A percentile compares a stretch with the other conserved stretches of the same genome.
phyloP scores from a whole-genome alignment of 2,329 filamentous ascomycete species.

The Cytospora leucostoma region DNA sequence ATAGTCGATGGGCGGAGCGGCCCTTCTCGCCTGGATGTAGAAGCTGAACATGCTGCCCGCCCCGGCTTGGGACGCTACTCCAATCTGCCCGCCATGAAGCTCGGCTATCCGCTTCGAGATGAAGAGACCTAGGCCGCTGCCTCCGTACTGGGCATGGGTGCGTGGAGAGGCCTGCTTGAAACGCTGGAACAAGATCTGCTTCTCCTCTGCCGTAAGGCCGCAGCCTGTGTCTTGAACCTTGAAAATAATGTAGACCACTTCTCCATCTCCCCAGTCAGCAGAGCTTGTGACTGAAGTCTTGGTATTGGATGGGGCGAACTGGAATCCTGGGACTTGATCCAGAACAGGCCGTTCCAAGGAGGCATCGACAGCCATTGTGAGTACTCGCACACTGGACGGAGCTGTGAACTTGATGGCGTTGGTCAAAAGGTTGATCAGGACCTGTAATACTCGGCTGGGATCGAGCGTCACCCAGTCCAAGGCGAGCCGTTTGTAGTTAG shows the following conservation, averaged over 20 bases:
- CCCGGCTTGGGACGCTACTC: conserved; percentile 59
- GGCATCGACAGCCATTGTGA: conserved; percentile 54
- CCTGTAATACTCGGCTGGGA: conserved; percentile 58
- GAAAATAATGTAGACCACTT: conserved; percentile 45
- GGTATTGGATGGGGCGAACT: conserved; percentile 35
- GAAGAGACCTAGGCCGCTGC: conserved; percentile 64
- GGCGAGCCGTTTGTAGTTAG: conserved; percentile 49
- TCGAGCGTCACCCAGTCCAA: conserved; percentile 60
- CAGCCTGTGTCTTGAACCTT: conserved; percentile 67
- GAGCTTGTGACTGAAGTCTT: conserved; percentile 30
- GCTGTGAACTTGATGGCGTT: conserved; percentile 63
- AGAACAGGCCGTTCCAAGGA: conserved; percentile 42
- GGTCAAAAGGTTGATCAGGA: conserved; percentile 61
- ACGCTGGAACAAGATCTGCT: conserved; percentile 65
- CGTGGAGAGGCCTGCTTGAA: conserved; percentile 63
- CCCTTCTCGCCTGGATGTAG: conserved; percentile 59
- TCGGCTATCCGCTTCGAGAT: conserved; percentile 65
- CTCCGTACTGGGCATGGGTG: conserved; percentile 61
- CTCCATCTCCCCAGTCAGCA: conserved; percentile 39
- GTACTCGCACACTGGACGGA: conserved; percentile 37
- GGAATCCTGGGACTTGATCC: conserved; percentile 32
- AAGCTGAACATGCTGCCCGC: conserved; percentile 64
- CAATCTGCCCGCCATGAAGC: conserved; percentile 66
- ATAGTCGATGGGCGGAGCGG: conserved; percentile 27
- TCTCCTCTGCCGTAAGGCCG: conserved; percentile 62